phyloP scores from a whole-genome alignment of 306 rosid genomes.

The Arachis hypogaea region DNA sequence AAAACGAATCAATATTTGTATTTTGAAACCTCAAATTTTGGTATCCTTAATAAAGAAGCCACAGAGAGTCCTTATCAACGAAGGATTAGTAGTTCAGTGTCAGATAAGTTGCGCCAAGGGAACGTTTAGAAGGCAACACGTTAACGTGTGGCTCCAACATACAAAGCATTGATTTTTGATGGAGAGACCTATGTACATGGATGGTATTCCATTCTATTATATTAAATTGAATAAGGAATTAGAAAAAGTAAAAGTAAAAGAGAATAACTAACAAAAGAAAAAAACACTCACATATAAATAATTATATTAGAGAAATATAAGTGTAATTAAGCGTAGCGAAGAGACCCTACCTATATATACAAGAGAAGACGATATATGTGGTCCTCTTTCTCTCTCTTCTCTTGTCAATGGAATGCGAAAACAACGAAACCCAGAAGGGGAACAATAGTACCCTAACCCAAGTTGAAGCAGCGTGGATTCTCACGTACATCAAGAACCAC shows the following conservation, averaged over 20 bases:
- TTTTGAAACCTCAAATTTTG: background rate
- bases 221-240: background rate
- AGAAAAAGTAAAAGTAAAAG: background rate
- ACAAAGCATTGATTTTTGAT: slow-evolving; percentile 27
- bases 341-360: background rate
- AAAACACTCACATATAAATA: background rate
- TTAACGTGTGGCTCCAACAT: slow-evolving; percentile 38
- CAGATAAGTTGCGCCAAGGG: slow-evolving; percentile 31
- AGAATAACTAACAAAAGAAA: background rate
- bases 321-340: background rate
- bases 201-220: background rate
- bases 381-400: slow-evolving; percentile 1
- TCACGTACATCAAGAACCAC: slow-evolving; percentile 51
- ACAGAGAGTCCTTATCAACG: slow-evolving; percentile 30
- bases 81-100: slow-evolving; percentile 16
- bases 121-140: slow-evolving; percentile 36
- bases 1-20: background rate
- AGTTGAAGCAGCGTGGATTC: slow-evolving; percentile 51
- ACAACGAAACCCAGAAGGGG: background rate
- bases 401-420: slow-evolving; percentile 30
- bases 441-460: slow-evolving; percentile 28
- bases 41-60: slow-evolving; percentile 1
- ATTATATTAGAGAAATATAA: too few relatives aligned
- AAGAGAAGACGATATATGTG: background rate
- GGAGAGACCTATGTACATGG: background rate